phyloP scores from a whole-genome alignment of 2,329 filamentous ascomycete genomes.

The Botrytis squamosa region DNA sequence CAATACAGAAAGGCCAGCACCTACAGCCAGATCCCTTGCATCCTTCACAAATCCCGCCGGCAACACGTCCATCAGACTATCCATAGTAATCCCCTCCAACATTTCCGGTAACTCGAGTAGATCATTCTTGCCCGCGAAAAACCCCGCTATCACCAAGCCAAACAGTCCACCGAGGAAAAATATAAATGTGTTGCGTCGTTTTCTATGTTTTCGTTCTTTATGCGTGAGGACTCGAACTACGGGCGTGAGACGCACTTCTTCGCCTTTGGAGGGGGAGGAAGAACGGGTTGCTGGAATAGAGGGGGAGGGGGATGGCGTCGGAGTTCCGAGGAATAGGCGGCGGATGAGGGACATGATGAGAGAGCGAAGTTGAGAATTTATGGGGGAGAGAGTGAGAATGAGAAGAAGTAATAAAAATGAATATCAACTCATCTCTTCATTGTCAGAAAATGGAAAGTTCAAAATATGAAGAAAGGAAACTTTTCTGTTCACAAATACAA shows the following conservation, averaged over 20 bases:
- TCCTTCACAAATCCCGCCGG: constrained; percentile 84
- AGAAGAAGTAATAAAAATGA: neutral
- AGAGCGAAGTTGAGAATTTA: neutral
- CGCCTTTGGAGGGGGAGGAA: constrained; percentile 33
- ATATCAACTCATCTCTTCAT: neutral
- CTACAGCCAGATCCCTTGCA: constrained; percentile 78
- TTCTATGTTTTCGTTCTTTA: constrained; percentile 38
- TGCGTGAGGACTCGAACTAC: constrained; percentile 45
- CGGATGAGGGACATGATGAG: constrained; percentile 12
- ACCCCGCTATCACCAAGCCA: constrained; percentile 81
- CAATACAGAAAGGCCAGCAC: constrained; percentile 19
- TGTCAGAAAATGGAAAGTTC: neutral
- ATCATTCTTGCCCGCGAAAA: constrained; percentile 87
- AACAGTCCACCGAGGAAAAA: constrained; percentile 89
- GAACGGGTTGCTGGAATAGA: constrained; percentile 23
- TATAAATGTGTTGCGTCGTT: constrained; percentile 73
- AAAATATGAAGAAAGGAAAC: neutral
- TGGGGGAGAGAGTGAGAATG: neutral
- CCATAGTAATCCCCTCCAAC: constrained; percentile 72
- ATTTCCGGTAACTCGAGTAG: constrained; percentile 73
- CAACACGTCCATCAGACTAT: constrained; percentile 81
- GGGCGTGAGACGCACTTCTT: constrained; percentile 52
- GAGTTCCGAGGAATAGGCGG: constrained; percentile 6
- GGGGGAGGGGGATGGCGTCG: constrained; percentile 27
- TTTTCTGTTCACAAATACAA: neutral